These are phyloP conservation scores for Tetracladium marchalianum DNA, from an alignment of 495 filamentous ascomycete genomes.

Conservation along the genomic window DNA sequence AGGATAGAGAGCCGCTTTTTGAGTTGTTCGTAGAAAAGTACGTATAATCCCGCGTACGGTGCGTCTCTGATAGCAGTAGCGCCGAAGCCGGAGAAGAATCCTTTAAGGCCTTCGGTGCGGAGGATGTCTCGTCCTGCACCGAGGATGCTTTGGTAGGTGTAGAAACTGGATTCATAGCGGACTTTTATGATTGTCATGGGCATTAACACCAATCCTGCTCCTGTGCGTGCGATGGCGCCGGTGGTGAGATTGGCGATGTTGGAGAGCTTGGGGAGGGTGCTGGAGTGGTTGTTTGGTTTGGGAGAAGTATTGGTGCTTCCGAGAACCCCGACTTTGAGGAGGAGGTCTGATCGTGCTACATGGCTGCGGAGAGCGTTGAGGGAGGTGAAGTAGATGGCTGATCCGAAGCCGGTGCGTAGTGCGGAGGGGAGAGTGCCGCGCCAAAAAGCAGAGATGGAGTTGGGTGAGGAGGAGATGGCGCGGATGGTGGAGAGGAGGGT, in stretches of 20 bases:
- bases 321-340: conserved; percentile 20
- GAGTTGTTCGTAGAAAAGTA: conserved; percentile 84
- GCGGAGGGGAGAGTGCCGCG: conserved; percentile 86
- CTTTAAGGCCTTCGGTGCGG: conserved; percentile 60
- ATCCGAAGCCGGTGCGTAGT: conserved; percentile 85
- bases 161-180: conserved; percentile 79
- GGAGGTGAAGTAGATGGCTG: conserved; percentile 86
- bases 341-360: conserved; percentile 42
- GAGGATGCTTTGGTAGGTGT: conserved; percentile 70
- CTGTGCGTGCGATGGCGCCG: conserved; percentile 72
- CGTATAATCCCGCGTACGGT: conserved; percentile 90
- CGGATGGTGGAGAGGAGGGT: conserved; percentile 63
- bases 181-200: conserved; percentile 96
- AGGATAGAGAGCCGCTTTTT: conserved; percentile 53
- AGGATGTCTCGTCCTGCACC: conserved; percentile 68
- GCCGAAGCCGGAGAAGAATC: conserved; percentile 89
- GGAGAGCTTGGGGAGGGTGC: conserved; percentile 72
- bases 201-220: conserved; percentile 88
- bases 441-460: conserved; percentile 68
- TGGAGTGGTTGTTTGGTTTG: conserved; percentile 39
- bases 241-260: conserved; percentile 78
- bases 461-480: conserved; percentile 49
- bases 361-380: conserved; percentile 73
- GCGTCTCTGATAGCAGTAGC: conserved; percentile 90
- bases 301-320: conserved; percentile 9